A percentile compares a stretch with the other conserved stretches of the same genome.
phyloP scores from a whole-genome alignment of 2,329 filamentous ascomycete species.

The Microthyrium microscopicum region DNA sequence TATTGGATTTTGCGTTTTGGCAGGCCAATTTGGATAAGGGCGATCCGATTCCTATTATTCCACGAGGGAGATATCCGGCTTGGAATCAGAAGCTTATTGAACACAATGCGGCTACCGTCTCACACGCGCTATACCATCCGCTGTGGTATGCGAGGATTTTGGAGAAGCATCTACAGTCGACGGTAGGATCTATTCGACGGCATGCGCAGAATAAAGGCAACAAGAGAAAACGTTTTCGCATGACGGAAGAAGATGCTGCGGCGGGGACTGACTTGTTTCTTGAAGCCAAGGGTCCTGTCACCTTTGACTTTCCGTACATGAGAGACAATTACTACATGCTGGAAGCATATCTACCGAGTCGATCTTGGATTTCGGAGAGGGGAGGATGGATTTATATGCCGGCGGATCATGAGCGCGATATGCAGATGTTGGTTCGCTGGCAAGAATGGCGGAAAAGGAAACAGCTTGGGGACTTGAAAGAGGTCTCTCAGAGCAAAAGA shows the following conservation, averaged over 20 bases:
- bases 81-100: constrained; percentile 35
- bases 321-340: constrained; percentile 44
- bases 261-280: constrained; percentile 35
- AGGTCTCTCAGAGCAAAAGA: too few relatives aligned
- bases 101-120: constrained; percentile 27
- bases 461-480: too few relatives aligned
- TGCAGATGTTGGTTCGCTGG: constrained; percentile 14
- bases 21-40: constrained; percentile 34
- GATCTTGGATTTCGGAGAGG: constrained; percentile 33
- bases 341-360: constrained; percentile 39
- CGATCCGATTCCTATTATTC: constrained; percentile 35
- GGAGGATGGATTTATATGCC: constrained; percentile 33
- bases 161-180: constrained; percentile 31
- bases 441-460: neutral
- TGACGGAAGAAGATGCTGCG: constrained; percentile 29
- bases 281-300: constrained; percentile 32
- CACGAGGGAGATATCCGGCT: constrained; percentile 27
- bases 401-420: constrained; percentile 22
- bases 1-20: constrained; percentile 41
- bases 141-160: constrained; percentile 35
- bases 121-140: constrained; percentile 28
- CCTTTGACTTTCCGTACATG: constrained; percentile 36
- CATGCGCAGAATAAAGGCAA: constrained; percentile 35
- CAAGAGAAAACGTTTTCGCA: constrained; percentile 25
- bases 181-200: constrained; percentile 27